Conservation (phyloP, 345 rosid genomes). For the Eucalyptus albens region DNA sequence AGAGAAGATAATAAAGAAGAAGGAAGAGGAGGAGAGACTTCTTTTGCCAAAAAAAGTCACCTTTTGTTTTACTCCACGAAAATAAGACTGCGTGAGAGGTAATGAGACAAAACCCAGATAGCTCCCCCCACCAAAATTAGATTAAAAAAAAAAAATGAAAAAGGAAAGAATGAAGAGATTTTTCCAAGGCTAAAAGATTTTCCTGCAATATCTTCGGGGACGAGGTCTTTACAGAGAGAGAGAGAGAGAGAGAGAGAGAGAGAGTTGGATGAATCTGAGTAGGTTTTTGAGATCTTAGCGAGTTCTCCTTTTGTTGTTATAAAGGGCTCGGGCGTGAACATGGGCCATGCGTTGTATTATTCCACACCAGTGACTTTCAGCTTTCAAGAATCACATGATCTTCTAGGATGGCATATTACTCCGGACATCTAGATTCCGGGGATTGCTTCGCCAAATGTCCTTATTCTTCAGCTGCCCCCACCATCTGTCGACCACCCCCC, state of each 20-base stretch:
- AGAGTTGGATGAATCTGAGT: background rate
- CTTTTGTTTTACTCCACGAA: background rate
- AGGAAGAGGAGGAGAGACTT: background rate
- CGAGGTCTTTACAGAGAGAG: background rate
- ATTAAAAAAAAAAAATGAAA: background rate
- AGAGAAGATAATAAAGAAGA: background rate
- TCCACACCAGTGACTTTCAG: background rate
- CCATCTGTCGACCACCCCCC: background rate
- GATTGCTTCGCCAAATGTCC: background rate
- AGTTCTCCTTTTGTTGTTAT: background rate
- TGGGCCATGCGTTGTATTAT: background rate
- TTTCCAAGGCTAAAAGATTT: background rate
- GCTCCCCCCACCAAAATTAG: background rate
- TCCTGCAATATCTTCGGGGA: background rate
- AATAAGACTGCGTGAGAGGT: background rate
- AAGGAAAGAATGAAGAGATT: background rate
- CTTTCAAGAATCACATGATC: background rate
- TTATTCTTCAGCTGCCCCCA: background rate
- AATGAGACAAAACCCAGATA: background rate
- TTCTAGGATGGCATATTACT: background rate
- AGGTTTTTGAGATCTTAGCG: background rate
- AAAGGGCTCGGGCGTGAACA: background rate
- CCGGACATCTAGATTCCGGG: background rate
- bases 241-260: background rate
- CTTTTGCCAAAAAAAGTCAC: background rate